These are phyloP conservation scores for Clohesyomyces aquaticus DNA, from an alignment of 495 filamentous ascomycete genomes.

Conservation along the genomic window DNA sequence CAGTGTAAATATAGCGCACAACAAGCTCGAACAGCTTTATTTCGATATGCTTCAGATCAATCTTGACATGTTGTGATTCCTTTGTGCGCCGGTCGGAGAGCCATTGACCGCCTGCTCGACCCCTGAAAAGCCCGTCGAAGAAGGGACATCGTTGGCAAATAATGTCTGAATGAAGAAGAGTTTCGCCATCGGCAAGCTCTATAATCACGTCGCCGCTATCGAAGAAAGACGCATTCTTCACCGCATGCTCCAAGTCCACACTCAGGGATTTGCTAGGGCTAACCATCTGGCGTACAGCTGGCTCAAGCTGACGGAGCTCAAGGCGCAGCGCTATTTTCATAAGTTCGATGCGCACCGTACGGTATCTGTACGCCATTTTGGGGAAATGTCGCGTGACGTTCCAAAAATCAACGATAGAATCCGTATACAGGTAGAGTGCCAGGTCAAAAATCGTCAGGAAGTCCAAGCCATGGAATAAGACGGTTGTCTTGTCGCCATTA, in stretches of 20 bases:
- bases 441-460: conserved; percentile 77
- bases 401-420: conserved; percentile 83
- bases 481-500: conserved; percentile 52
- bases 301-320: conserved; percentile 69
- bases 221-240: conserved; percentile 69
- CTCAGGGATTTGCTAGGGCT: conserved; percentile 65
- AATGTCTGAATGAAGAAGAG: conserved; percentile 73
- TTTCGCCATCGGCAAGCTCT: conserved; percentile 69
- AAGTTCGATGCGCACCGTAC: conserved; percentile 77
- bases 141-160: conserved; percentile 87
- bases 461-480: conserved; percentile 70
- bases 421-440: conserved; percentile 78
- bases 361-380: conserved; percentile 67
- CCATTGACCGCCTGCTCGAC: conserved; percentile 83
- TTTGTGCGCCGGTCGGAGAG: conserved; percentile 69
- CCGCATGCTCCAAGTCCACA: conserved; percentile 67
- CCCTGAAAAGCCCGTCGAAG: conserved; percentile 86
- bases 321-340: conserved; percentile 76
- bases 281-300: conserved; percentile 72
- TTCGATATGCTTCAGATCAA: conserved; percentile 83
- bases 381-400: conserved; percentile 65
- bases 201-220: conserved; percentile 74
- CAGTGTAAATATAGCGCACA: conserved; percentile 80
- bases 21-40: conserved; percentile 75
- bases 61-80: conserved; percentile 54